phyloP scores from a whole-genome alignment of 306 rosid species.

The Oxytropis ochrocephala region DNA sequence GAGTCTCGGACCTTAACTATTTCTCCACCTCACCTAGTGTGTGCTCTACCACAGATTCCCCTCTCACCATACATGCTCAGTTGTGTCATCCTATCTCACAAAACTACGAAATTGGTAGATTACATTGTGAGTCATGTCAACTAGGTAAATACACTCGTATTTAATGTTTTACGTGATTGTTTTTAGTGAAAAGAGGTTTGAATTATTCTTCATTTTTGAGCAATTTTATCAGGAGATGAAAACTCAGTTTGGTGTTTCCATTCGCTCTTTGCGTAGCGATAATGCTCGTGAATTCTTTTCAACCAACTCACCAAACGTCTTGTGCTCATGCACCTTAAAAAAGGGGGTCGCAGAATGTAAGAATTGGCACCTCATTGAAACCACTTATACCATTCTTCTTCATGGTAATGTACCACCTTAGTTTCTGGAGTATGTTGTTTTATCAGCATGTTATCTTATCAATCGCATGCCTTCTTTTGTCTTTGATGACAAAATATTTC shows the following conservation, averaged over 20 bases:
- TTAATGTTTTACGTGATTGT: no score
- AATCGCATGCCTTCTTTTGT: no score
- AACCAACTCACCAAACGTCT: background rate
- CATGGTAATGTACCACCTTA: no score
- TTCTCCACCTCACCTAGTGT: background rate
- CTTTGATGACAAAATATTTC: no score
- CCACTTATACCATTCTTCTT: no score
- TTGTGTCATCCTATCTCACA: background rate
- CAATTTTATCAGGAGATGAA: no score
- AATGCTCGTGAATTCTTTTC: no score
- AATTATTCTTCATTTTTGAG: background rate
- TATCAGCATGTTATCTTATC: no score
- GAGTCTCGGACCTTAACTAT: background rate
- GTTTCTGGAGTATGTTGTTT: no score
- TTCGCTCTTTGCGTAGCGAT: no score
- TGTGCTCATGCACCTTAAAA: background rate
- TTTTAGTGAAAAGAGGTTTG: background rate
- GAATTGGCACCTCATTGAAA: background rate
- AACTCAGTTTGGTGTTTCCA: background rate
- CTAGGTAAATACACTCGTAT: no score
- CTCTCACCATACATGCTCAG: background rate
- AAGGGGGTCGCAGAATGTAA: background rate
- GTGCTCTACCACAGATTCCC: background rate
- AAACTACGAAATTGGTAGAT: background rate
- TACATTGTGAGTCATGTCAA: background rate